A percentile compares a stretch with the other conserved stretches of the same genome.
These are phyloP conservation scores for Citrus glauca DNA, from an alignment of 345 rosid genomes.

Conservation along the genomic window DNA sequence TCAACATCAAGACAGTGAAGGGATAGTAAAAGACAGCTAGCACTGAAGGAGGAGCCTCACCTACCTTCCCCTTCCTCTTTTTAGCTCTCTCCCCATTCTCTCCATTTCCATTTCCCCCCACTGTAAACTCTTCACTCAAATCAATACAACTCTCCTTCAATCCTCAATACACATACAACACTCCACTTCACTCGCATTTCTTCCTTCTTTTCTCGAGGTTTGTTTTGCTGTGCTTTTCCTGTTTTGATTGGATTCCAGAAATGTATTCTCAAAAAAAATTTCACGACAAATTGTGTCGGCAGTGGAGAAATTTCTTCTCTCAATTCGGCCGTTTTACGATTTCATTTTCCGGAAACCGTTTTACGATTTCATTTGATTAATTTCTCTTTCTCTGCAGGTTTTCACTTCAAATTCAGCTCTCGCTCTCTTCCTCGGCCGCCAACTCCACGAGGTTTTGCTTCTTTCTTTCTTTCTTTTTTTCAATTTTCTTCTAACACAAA, in stretches of 20 bases:
- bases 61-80: constrained; percentile 33
- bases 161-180: too few species aligned
- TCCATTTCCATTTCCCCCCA: background rate
- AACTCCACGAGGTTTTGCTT: background rate
- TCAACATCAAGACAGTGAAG: constrained; percentile 48
- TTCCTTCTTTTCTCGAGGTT: too few species aligned
- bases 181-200: too few species aligned
- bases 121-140: background rate
- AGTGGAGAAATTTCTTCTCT: too few species aligned
- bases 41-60: constrained; percentile 55
- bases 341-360: background rate
- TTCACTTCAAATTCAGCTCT: background rate
- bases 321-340: background rate
- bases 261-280: too few species aligned
- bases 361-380: background rate
- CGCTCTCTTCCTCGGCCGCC: background rate
- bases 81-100: constrained; percentile 11
- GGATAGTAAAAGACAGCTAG: constrained; percentile 62
- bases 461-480: too few species aligned
- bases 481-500: too few species aligned
- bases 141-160: too few species aligned
- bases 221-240: too few species aligned
- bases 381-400: background rate
- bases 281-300: too few species aligned
- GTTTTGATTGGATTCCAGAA: too few species aligned